Percentiles rank a stretch among this genome's conserved stretches.
Conservation (phyloP, 78 protist species). For the Goniomonas avonlea region DNA sequence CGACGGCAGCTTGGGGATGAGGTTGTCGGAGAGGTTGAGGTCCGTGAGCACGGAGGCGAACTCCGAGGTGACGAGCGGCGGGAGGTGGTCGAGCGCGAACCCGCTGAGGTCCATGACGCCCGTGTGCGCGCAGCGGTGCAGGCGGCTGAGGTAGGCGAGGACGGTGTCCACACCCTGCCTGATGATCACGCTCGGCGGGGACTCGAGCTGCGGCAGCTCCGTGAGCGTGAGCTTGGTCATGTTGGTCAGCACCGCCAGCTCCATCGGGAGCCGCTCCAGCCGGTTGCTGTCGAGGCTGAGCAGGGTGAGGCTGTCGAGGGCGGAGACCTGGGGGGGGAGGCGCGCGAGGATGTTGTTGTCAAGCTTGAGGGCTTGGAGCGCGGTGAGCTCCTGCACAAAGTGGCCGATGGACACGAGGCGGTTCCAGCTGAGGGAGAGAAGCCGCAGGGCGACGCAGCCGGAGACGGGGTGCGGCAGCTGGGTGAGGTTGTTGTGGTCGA, state of each 20-base stretch:
- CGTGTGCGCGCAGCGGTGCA: too few species aligned
- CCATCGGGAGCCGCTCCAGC: constrained; percentile 9
- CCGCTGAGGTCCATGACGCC: too few species aligned
- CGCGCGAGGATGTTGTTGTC: constrained; percentile 3
- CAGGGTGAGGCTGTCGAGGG: not conserved
- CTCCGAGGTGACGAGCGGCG: too few species aligned
- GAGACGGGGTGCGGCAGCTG: not conserved
- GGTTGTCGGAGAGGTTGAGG: too few species aligned
- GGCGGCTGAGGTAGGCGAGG: too few species aligned
- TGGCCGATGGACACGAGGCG: constrained; percentile 4
- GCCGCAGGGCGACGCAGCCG: not conserved
- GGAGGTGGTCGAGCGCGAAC: too few species aligned
- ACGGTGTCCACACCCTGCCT: too few species aligned
- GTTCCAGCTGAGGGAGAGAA: too few species aligned
- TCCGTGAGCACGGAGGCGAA: too few species aligned
- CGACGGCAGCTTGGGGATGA: too few species aligned
- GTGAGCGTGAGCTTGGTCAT: constrained; percentile 4
- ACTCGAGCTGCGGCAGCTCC: not conserved
- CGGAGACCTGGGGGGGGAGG: not conserved
- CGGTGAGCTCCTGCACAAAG: not conserved
- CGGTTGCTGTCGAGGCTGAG: constrained; percentile 28
- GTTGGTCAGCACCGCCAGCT: constrained; percentile 1
- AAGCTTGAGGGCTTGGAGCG: not conserved
- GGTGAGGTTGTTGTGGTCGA: not conserved
- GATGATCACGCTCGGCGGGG: too few species aligned